Evolutionary conservation across 495 filamentous ascomycete species (phyloP), one percentile per base, ranked within the genome.

Genomic region (Thermothielavioides terrestris): DNA sequence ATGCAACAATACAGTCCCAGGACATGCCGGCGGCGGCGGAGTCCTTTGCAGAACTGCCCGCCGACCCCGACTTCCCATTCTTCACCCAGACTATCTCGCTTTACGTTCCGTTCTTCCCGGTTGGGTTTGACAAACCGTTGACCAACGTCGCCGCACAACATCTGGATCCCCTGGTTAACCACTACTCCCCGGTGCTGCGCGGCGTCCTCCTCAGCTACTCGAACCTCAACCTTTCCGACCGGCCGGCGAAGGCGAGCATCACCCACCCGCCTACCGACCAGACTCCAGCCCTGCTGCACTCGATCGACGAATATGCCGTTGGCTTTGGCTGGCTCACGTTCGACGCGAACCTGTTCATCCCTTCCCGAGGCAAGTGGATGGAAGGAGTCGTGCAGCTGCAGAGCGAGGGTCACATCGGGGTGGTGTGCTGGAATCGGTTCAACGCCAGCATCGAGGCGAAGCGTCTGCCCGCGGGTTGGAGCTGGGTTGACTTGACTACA

Each of bases 381-480:
- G 72, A 76, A 56, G 73, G 73, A 28, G 61, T 60, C 1, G 60
- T 75, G 28, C 71, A 73, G 37, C 62, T 76, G 8, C 71, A 76
- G 50, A 70, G 62, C 49, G 70, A 71, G 15, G 73, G 72, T 1
- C 69, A 75, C 46, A 68, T 76, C 15, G 73, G 73, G 8, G 63
- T 75, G 25, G 66, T 74, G 28, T 76, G 73, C 51, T 76, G 69
- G 65, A 62, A 66, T 40, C 65, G 67, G 54, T 75, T 75, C 60
- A 76, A 76, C 43, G 72, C 71, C 22, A 73, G 69, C 32, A 74
- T 76, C 30, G 71, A 75, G 48, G 64, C 73, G 1, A 66, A 56
- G 27, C 65, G 73, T 3, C 46, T 76, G 6, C 73, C 73, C 0
- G 52, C 54, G 7, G 67, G 65, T n/a, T 76, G 72, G 72, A 61